Evolutionary conservation across 1,284 basidiomycete genomes (phyloP).

Genomic region (Puccinia hordei): DNA sequence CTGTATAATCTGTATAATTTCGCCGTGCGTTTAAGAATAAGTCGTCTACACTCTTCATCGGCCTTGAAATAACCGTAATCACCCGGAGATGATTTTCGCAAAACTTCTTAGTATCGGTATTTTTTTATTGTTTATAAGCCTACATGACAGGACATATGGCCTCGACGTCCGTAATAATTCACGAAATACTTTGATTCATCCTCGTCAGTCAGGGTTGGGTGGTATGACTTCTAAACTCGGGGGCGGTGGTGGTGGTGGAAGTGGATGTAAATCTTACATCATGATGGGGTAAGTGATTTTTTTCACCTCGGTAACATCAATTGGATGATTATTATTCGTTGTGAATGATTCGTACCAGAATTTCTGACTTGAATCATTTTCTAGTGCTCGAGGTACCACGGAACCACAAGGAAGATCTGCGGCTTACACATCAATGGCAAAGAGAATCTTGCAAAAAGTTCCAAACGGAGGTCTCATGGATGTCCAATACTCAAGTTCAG

Average conservation of each 20-base stretch:
- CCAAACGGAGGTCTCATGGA: slow-evolving; percentile 22
- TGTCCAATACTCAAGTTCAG: slow-evolving; percentile 17
- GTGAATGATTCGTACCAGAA: not conserved
- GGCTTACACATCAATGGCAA: slow-evolving; percentile 5
- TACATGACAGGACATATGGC: not conserved
- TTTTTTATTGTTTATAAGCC: slow-evolving; percentile 1
- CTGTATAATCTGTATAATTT: too few relatives aligned
- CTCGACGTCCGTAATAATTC: not conserved
- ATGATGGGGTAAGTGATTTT: not conserved
- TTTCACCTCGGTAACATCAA: not conserved
- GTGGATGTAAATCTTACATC: slow-evolving; percentile 6
- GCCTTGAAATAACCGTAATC: not conserved
- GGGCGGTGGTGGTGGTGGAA: not conserved
- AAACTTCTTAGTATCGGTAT: not conserved
- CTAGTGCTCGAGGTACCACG: not conserved
- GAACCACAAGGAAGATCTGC: not conserved
- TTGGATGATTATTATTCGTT: not conserved
- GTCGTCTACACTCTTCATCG: too few relatives aligned
- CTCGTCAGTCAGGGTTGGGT: not conserved
- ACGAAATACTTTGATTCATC: not conserved
- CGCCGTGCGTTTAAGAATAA: too few relatives aligned
- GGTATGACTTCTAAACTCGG: too few relatives aligned
- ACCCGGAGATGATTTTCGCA: not conserved
- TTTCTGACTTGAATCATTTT: not conserved
- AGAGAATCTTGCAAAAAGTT: not conserved